Evolutionary conservation across 2,329 filamentous ascomycete genomes (phyloP), one percentile per base, ranked within the genome.

Genomic region (Penicillium griseofulvum): DNA sequence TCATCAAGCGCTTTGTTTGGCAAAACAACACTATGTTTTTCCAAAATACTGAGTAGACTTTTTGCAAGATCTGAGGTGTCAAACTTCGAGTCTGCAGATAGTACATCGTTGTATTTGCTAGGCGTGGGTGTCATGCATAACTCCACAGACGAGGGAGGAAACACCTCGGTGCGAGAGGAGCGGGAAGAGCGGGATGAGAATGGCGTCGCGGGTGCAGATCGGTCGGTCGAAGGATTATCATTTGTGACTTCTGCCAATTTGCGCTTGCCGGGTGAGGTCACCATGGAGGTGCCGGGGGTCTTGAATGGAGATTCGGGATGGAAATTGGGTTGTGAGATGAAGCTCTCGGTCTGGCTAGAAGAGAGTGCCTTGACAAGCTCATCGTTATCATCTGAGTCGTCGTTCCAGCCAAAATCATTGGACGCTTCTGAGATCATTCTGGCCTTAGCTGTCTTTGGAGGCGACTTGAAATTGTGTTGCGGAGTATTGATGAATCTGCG

Each of bases 361-460:
- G 44, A 34, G 2, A 58, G 31, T 5, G 47, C 46, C 10, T 64
- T 49, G 3, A 63, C 7, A 1, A 70, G 29, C 17, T 66, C 63
- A 12, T 59, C 66, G 17, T 71, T 67, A 6, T 73, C 70, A 11
- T 74, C 71, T 6, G 70, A 64, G 29, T 67, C 67, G 2, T 71
- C 67, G 8, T 73, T 68, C 74, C 73, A 76, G 5, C 68, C 68
- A 43, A 73, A 74, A 10, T 68, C 68, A 6, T 74, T 73, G 5
- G 71, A 66, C 22, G 70, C 66, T 51, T 72, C 68, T 0, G 61
- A 62, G 64, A 68, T 71, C 62, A 68, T 71, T 49, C 58, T 63
- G 0, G 61, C 65, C 44, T 68, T 70, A 12, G 60, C 65, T 44
- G 61, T 72, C 53, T 63, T 64, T 1, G 67, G 62, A 5, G 65